Percentiles rank a stretch among this genome's conserved stretches.
Evolutionary conservation across 768 basidiomycete genomes (phyloP).

Genomic region (Kwoniella dendrophila): DNA sequence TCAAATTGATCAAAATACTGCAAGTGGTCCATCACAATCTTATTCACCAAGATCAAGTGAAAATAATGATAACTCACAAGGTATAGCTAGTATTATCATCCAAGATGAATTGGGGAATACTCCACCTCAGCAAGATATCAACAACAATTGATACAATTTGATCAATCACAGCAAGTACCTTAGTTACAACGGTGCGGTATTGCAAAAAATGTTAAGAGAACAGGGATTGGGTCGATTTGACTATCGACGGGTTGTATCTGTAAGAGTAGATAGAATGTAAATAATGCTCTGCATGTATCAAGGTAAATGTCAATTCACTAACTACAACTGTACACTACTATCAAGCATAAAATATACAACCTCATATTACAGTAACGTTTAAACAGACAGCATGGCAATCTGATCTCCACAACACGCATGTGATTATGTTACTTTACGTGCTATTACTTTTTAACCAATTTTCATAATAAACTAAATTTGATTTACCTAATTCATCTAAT

Average conservation of each 20-base stretch:
- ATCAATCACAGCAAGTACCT: neutral
- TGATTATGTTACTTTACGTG: no score
- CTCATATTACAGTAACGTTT: neutral
- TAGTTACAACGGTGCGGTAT: no score
- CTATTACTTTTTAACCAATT: slow-evolving; percentile 31
- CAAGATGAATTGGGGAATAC: slow-evolving; percentile 15
- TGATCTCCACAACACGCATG: no score
- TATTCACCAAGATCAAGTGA: neutral
- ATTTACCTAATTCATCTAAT: slow-evolving; percentile 17
- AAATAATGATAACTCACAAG: neutral
- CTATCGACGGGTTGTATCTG: no score
- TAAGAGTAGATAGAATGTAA: no score
- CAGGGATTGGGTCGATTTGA: no score
- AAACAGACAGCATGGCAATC: no score
- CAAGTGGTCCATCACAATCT: no score
- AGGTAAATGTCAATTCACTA: no score
- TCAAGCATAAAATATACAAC: neutral
- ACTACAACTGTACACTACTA: no score
- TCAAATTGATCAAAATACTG: slow-evolving; percentile 18
- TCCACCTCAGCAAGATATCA: slow-evolving; percentile 32
- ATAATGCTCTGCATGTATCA: no score
- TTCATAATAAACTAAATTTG: slow-evolving; percentile 31
- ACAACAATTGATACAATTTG: neutral
- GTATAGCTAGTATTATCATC: neutral
- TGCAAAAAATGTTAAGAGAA: no score